Percentiles rank a stretch among this genome's conserved stretches.
Evolutionary conservation across 73 alveolate species (phyloP).

Genomic region (Uronychia setigera): DNA sequence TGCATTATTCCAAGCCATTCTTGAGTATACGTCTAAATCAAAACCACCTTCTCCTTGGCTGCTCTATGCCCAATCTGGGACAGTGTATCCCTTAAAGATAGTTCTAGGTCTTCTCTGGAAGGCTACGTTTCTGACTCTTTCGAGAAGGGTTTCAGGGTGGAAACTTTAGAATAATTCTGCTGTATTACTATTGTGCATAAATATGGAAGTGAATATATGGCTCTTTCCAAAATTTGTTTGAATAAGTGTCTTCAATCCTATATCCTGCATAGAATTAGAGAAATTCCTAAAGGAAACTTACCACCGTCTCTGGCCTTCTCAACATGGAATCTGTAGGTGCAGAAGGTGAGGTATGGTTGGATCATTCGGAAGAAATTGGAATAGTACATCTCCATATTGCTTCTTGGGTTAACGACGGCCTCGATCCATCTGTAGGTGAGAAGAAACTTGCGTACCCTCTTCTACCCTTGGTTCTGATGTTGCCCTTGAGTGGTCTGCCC

Average conservation of each 20-base stretch:
- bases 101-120: constrained; percentile 65
- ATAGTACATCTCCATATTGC: constrained; percentile 20
- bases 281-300: constrained; percentile 8
- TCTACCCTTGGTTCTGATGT: constrained; percentile 61
- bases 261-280: constrained; percentile 37
- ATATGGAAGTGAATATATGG: constrained; percentile 58
- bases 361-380: constrained; percentile 43
- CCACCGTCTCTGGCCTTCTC: constrained; percentile 72
- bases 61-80: constrained; percentile 74
- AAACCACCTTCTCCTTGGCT: constrained; percentile 62
- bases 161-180: constrained; percentile 1
- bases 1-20: constrained; percentile 65
- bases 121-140: constrained; percentile 60
- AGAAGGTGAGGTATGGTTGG: constrained; percentile 60
- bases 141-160: constrained; percentile 72
- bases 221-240: constrained; percentile 64
- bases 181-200: constrained; percentile 57
- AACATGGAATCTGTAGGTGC: constrained; percentile 76
- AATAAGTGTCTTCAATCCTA: constrained; percentile 63
- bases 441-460: constrained; percentile 43
- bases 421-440: constrained; percentile 53
- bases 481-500: constrained; percentile 64
- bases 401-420: constrained; percentile 56
- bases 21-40: constrained; percentile 66
- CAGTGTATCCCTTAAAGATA: constrained; percentile 69